These are phyloP conservation scores for Syzygium aqueum DNA, from an alignment of 345 rosid genomes.

Conservation along the genomic window DNA sequence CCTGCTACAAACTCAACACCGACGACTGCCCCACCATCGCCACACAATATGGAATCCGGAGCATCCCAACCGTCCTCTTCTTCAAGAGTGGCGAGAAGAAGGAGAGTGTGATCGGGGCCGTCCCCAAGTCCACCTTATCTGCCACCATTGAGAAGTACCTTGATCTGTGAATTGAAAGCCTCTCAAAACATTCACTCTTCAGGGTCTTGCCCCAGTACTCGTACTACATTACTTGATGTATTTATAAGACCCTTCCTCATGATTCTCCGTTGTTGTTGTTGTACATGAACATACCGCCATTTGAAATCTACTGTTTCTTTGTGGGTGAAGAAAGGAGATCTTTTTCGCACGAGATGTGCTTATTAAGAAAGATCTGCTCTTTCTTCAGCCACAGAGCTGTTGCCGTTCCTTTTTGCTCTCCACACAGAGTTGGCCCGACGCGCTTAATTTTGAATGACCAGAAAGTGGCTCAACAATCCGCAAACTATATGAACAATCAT, in stretches of 20 bases:
- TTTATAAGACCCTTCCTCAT: background rate
- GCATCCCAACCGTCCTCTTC: conserved; percentile 69
- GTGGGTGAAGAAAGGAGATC: background rate
- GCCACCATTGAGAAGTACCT: conserved; percentile 49
- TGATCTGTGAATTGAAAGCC: conserved; percentile 13
- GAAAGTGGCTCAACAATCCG: background rate
- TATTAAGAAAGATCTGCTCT: background rate
- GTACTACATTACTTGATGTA: background rate
- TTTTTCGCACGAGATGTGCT: background rate
- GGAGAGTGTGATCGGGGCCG: conserved; percentile 72
- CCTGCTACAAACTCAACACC: conserved; percentile 60
- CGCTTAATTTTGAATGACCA: background rate
- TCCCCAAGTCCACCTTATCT: conserved; percentile 55
- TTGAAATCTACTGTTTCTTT: background rate
- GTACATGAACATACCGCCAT: background rate
- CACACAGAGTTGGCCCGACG: background rate
- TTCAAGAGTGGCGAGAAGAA: conserved; percentile 66
- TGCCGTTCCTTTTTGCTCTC: background rate
- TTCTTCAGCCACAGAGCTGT: background rate
- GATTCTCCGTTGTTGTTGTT: background rate
- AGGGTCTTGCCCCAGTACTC: background rate
- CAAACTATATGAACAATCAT: background rate
- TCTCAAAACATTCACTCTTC: background rate
- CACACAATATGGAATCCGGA: conserved; percentile 48
- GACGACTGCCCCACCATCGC: conserved; percentile 63